Conservation (phyloP, 75 land plant genomes). For the Adiantum capillusveneris region DNA sequence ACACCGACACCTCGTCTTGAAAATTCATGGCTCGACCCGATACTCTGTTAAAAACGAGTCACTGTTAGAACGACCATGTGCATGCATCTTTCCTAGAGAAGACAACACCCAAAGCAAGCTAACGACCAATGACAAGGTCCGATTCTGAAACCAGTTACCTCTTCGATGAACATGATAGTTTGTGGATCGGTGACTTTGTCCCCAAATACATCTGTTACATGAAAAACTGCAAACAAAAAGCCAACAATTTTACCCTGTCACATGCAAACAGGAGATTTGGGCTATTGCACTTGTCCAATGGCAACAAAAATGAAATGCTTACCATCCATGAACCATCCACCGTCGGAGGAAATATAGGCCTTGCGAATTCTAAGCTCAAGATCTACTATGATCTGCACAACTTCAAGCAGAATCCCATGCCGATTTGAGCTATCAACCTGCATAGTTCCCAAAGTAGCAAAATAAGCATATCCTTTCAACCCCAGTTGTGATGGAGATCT, state of each 20-base stretch:
- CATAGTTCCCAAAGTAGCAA: too few relatives aligned
- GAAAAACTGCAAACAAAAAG: slow-evolving; percentile 17
- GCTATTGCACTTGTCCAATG: not conserved
- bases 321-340: slow-evolving; percentile 67
- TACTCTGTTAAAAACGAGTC: not conserved
- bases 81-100: too few relatives aligned
- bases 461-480: too few relatives aligned
- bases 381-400: slow-evolving; percentile 40
- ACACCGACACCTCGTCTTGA: not conserved
- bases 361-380: slow-evolving; percentile 42
- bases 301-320: not conserved
- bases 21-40: not conserved
- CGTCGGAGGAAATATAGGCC: slow-evolving; percentile 48
- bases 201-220: slow-evolving; percentile 21
- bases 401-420: slow-evolving; percentile 37
- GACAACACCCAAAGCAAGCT: too few relatives aligned
- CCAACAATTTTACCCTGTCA: not conserved
- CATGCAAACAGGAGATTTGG: not conserved
- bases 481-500: too few relatives aligned
- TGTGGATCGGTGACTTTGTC: slow-evolving; percentile 13
- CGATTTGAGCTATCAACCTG: slow-evolving; percentile 42
- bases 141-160: too few relatives aligned
- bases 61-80: not conserved
- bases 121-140: too few relatives aligned
- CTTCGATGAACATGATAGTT: slow-evolving; percentile 3